Percentiles rank a stretch among this genome's conserved stretches.
These are phyloP conservation scores for Albugo candida DNA, from an alignment of 352 stramenopile genomes.

Conservation along the genomic window DNA sequence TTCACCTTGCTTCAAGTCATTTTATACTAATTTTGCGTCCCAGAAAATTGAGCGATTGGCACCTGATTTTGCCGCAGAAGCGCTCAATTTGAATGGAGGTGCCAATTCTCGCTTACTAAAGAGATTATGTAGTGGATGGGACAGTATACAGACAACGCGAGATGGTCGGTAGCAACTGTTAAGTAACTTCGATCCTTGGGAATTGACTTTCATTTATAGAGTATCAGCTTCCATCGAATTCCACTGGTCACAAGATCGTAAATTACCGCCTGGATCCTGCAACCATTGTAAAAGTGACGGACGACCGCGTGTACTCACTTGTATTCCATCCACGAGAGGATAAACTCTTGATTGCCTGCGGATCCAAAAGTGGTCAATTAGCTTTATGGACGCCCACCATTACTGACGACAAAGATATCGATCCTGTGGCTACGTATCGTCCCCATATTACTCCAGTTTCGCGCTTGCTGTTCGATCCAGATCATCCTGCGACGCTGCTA, in stretches of 20 bases:
- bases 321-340: conserved; percentile 47
- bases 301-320: conserved; percentile 59
- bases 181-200: too few relatives aligned
- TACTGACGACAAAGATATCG: conserved; percentile 10
- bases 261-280: conserved; percentile 21
- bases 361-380: conserved; percentile 60
- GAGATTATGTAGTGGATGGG: conserved; percentile 11
- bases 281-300: conserved; percentile 53
- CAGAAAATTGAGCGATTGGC: conserved; percentile 8
- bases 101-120: conserved; percentile 21
- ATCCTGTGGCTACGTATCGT: conserved; percentile 33
- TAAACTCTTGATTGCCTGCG: conserved; percentile 35
- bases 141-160: too few relatives aligned
- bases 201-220: too few relatives aligned
- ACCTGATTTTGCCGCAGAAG: conserved; percentile 11
- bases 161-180: too few relatives aligned
- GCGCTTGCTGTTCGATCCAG: conserved; percentile 33
- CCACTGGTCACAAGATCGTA: conserved; percentile 18
- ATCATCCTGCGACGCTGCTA: conserved; percentile 29
- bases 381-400: conserved; percentile 30
- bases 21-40: too few relatives aligned
- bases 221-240: conserved; percentile 8
- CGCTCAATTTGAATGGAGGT: conserved; percentile 15
- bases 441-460: conserved; percentile 43
- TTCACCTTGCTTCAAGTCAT: too few relatives aligned